These are phyloP conservation scores for Onygenales sp. DNA, from an alignment of 2,329 filamentous ascomycete species.

Conservation along the genomic window DNA sequence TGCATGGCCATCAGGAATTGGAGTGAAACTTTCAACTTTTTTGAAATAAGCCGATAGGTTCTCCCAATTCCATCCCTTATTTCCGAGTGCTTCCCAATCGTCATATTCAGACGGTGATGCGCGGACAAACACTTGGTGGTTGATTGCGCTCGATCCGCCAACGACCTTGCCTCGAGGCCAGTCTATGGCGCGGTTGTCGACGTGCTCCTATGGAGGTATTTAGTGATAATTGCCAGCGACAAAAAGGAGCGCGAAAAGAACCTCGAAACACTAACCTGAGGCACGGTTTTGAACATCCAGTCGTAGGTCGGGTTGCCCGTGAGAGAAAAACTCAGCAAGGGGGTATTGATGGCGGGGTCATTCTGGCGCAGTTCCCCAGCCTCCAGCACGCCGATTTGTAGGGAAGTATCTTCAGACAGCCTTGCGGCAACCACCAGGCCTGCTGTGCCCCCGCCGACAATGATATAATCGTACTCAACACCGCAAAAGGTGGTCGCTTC, in stretches of 20 bases:
- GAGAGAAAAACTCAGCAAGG: slow-evolving; percentile 11
- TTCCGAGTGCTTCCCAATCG: slow-evolving; percentile 36
- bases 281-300: slow-evolving; percentile 17
- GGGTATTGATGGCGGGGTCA: slow-evolving; percentile 13
- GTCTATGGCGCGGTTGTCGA: neutral
- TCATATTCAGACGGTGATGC: slow-evolving; percentile 21
- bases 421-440: neutral
- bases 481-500: neutral
- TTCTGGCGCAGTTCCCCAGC: slow-evolving; percentile 11
- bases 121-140: slow-evolving; percentile 14
- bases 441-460: neutral
- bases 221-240: neutral
- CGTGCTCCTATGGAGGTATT: neutral
- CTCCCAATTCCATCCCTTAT: slow-evolving; percentile 37
- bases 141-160: slow-evolving; percentile 16
- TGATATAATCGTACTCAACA: neutral
- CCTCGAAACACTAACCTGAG: slow-evolving; percentile 11
- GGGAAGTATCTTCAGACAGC: neutral
- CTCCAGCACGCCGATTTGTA: neutral
- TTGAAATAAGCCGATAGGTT: slow-evolving; percentile 24
- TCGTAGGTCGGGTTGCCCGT: slow-evolving; percentile 18
- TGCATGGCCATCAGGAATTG: neutral
- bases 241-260: neutral
- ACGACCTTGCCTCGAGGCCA: slow-evolving; percentile 11
- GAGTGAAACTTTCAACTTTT: slow-evolving; percentile 14